phyloP scores from a whole-genome alignment of 352 stramenopile species.

The Peronospora belbahrii region DNA sequence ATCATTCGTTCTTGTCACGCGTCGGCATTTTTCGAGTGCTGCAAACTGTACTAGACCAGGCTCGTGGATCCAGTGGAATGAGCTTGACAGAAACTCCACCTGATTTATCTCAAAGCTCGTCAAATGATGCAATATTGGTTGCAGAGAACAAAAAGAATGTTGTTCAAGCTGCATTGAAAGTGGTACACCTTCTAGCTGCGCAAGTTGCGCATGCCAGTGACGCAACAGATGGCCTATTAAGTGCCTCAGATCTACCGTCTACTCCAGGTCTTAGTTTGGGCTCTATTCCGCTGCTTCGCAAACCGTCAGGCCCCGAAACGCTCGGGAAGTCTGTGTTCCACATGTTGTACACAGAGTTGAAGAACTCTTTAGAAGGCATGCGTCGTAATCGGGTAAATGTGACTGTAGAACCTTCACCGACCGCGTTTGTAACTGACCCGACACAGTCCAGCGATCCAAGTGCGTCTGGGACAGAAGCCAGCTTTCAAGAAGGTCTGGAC shows the following conservation, averaged over 20 bases:
- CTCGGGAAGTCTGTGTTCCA: conserved; percentile 87
- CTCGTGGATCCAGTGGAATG: conserved; percentile 44
- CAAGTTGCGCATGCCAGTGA: conserved; percentile 81
- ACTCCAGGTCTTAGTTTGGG: conserved; percentile 43
- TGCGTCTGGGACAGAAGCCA: conserved; percentile 26
- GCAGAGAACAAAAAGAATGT: conserved; percentile 63
- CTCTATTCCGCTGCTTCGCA: conserved; percentile 69
- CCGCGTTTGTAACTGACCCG: conserved; percentile 31
- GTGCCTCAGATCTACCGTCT: conserved; percentile 38
- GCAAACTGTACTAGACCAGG: conserved; percentile 85
- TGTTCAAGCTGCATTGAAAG: conserved; percentile 80
- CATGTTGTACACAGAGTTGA: conserved; percentile 87
- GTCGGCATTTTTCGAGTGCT: conserved; percentile 85
- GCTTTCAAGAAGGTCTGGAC: conserved; percentile 24
- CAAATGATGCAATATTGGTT: conserved; percentile 37
- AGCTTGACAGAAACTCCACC: conserved; percentile 19
- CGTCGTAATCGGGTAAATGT: conserved; percentile 27
- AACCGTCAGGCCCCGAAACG: conserved; percentile 81
- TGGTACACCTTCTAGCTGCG: conserved; percentile 82
- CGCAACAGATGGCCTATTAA: conserved; percentile 47
- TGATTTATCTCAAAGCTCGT: conserved; percentile 11
- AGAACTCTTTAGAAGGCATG: conserved; percentile 78
- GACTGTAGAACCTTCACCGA: conserved; percentile 9
- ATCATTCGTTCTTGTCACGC: conserved; percentile 86
- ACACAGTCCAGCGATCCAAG: conserved; percentile 38